Conservation (phyloP, 148 eudicot species). For the Drosera capensis region DNA sequence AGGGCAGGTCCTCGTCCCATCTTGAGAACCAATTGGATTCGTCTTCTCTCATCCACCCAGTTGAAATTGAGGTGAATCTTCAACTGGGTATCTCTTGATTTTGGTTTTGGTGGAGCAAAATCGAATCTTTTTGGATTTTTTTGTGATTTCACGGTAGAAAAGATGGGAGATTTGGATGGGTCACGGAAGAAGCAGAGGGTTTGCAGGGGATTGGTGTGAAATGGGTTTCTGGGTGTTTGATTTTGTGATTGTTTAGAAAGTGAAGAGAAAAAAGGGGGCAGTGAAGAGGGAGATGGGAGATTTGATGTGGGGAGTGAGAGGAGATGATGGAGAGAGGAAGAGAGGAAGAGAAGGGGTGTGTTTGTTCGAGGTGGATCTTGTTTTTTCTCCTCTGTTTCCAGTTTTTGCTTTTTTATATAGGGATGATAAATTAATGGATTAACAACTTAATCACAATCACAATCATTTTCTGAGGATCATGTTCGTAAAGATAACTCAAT, state of each 20-base stretch:
- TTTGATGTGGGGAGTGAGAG: not conserved
- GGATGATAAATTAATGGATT: too few relatives aligned
- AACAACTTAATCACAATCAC: too few relatives aligned
- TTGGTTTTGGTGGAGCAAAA: too few relatives aligned
- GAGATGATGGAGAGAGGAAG: constrained; percentile 5
- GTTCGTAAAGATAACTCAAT: too few relatives aligned
- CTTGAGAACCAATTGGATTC: constrained; percentile 82
- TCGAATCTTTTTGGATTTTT: too few relatives aligned
- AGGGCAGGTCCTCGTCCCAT: constrained; percentile 62
- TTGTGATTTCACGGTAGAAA: too few relatives aligned
- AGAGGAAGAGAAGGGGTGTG: constrained; percentile 26
- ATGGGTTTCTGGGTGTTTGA: not conserved
- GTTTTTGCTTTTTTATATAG: too few relatives aligned
- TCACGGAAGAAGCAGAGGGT: too few relatives aligned
- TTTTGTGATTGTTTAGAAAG: not conserved
- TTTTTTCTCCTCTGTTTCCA: constrained; percentile 32
- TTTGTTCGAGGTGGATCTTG: constrained; percentile 99
- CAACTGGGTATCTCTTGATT: not conserved
- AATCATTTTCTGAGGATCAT: too few relatives aligned
- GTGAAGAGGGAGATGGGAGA: not conserved
- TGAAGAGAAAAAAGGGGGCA: not conserved
- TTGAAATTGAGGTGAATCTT: not conserved
- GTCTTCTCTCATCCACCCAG: constrained; percentile 48
- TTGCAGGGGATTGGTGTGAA: not conserved
- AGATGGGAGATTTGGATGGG: too few relatives aligned